phyloP scores from a whole-genome alignment of 768 basidiomycete species.

The Calocera viscosa region DNA sequence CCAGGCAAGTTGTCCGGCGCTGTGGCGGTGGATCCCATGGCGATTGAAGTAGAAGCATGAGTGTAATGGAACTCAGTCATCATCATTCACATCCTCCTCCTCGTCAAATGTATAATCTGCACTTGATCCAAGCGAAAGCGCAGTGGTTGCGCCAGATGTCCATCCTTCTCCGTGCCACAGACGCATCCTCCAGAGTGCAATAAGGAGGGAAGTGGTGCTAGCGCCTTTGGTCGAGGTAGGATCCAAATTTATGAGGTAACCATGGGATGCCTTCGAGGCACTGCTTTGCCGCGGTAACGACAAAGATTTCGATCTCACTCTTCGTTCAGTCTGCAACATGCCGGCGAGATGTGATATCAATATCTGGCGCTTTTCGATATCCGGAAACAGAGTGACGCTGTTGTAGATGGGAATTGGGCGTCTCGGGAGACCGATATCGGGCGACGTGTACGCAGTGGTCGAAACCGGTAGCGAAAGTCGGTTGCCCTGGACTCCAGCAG shows the following conservation, averaged over 20 bases:
- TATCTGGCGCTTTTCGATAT: constrained; percentile 45
- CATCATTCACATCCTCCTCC: neutral
- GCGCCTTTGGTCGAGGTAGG: constrained; percentile 38
- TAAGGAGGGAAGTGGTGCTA: constrained; percentile 51
- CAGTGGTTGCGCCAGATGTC: constrained; percentile 26
- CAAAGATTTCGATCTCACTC: constrained; percentile 19
- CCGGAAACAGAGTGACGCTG: constrained; percentile 51
- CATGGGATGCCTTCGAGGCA: constrained; percentile 47
- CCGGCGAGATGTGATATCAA: constrained; percentile 39
- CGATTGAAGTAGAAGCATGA: constrained; percentile 19
- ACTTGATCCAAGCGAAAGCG: constrained; percentile 13
- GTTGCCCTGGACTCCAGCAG: constrained; percentile 33
- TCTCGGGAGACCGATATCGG: constrained; percentile 24
- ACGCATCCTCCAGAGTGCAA: constrained; percentile 65
- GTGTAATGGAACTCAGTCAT: neutral
- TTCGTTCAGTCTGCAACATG: constrained; percentile 39
- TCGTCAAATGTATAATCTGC: neutral
- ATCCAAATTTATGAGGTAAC: constrained; percentile 51
- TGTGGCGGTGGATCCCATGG: constrained; percentile 10
- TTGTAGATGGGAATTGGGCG: constrained; percentile 54
- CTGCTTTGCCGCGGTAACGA: too few relatives aligned
- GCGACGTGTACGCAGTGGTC: constrained; percentile 23
- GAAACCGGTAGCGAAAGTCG: constrained; percentile 27
- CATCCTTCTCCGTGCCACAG: constrained; percentile 60
- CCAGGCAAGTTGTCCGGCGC: constrained; percentile 8